phyloP scores from a whole-genome alignment of 306 rosid genomes.

The Vicia faba region DNA sequence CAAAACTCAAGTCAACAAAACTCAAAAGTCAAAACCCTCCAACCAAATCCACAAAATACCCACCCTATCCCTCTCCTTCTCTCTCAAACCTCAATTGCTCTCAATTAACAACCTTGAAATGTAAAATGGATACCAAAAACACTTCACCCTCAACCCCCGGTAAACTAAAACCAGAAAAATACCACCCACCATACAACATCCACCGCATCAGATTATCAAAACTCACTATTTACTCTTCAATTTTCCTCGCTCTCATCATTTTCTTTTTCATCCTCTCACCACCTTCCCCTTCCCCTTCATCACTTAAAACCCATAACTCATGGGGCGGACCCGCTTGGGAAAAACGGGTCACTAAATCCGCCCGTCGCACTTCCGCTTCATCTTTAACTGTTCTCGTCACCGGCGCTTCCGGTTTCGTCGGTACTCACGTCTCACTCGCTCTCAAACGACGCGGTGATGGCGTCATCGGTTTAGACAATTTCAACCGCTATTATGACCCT shows the following conservation, averaged over 20 bases:
- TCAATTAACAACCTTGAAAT: not conserved
- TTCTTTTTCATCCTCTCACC: constrained; percentile 41
- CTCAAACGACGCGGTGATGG: constrained; percentile 72
- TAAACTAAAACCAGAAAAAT: constrained; percentile 58
- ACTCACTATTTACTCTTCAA: constrained; percentile 58
- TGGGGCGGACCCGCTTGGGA: constrained; percentile 71
- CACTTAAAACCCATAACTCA: constrained; percentile 28
- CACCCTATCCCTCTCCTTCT: not conserved
- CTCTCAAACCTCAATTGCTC: not conserved
- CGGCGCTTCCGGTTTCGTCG: constrained; percentile 75
- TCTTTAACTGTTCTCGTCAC: constrained; percentile 61
- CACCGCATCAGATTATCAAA: constrained; percentile 57
- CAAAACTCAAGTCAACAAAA: not conserved
- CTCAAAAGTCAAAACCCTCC: not conserved
- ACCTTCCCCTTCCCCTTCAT: constrained; percentile 11
- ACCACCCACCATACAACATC: constrained; percentile 35
- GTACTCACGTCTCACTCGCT: constrained; percentile 63
- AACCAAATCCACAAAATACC: not conserved
- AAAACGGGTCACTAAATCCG: constrained; percentile 54
- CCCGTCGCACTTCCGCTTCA: constrained; percentile 34
- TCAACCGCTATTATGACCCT: constrained; percentile 71
- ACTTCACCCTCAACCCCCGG: constrained; percentile 59
- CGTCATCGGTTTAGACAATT: constrained; percentile 65
- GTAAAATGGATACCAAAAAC: constrained; percentile 30
- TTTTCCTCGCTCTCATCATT: constrained; percentile 44